Percentiles rank a stretch among this genome's conserved stretches.
These are phyloP conservation scores for Phytophthora brassicae DNA, from an alignment of 352 stramenopile genomes.

Conservation along the genomic window DNA sequence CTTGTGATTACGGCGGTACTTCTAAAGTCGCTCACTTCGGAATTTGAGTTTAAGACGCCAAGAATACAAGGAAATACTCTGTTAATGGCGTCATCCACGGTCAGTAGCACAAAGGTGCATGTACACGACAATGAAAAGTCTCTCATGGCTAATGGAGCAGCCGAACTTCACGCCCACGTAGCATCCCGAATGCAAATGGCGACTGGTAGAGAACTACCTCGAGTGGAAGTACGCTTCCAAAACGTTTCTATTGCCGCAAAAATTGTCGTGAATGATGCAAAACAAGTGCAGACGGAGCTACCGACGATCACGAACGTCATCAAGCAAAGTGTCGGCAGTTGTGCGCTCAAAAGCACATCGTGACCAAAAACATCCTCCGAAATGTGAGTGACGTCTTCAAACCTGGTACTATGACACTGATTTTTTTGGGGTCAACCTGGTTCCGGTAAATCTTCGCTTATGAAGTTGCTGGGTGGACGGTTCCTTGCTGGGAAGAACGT, in stretches of 20 bases:
- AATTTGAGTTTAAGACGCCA: no score
- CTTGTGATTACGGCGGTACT: no score
- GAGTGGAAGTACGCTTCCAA: constrained; percentile 38
- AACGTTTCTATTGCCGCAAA: constrained; percentile 35
- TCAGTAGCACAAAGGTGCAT: no score
- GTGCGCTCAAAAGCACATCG: constrained; percentile 35
- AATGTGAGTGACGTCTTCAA: constrained; percentile 34
- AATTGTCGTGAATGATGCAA: constrained; percentile 23
- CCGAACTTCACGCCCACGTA: constrained; percentile 24
- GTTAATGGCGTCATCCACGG: no score
- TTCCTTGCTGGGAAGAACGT: background rate
- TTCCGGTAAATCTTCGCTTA: constrained; percentile 16
- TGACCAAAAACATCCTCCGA: constrained; percentile 47
- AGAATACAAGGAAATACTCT: no score
- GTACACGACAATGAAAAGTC: no score
- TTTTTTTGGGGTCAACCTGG: constrained; percentile 18
- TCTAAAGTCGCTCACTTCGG: no score
- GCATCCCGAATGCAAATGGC: constrained; percentile 12
- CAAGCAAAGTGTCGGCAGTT: constrained; percentile 17
- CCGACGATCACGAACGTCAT: constrained; percentile 26
- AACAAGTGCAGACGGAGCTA: constrained; percentile 18
- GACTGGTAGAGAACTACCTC: constrained; percentile 21
- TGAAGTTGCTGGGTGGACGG: constrained; percentile 15
- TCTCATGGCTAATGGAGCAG: constrained; percentile 13
- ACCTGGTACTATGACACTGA: constrained; percentile 19